These are phyloP conservation scores for Gaeumannomyces sp. DNA, from an alignment of 2,329 filamentous ascomycete genomes.

Conservation along the genomic window DNA sequence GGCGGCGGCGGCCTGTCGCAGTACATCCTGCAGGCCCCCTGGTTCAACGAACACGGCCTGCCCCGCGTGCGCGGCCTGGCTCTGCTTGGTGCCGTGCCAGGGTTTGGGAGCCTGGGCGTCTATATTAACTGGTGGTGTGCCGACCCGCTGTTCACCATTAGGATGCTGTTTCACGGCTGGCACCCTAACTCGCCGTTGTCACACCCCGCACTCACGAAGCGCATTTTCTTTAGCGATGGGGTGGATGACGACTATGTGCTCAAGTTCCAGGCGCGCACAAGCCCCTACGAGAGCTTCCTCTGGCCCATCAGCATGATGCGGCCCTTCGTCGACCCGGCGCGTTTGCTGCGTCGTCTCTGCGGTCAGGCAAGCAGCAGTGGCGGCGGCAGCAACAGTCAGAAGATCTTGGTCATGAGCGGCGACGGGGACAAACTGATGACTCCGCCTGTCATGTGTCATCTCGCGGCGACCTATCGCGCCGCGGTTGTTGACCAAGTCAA, in stretches of 20 bases:
- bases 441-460: conserved; percentile 26
- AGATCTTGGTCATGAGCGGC: conserved; percentile 34
- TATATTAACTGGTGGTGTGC: conserved; percentile 39
- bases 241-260: conserved; percentile 34
- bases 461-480: conserved; percentile 32
- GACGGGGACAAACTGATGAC: conserved; percentile 36
- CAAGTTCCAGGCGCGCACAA: conserved; percentile 35
- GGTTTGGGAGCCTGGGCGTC: conserved; percentile 35
- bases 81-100: conserved; percentile 40
- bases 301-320: conserved; percentile 45
- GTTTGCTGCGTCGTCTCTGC: conserved; percentile 26
- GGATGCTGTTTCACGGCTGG: conserved; percentile 38
- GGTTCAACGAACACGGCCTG: conserved; percentile 20
- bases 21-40: conserved; percentile 32
- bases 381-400: conserved; percentile 15
- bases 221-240: conserved; percentile 42
- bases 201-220: conserved; percentile 39
- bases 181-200: conserved; percentile 47
- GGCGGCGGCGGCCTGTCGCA: conserved; percentile 45
- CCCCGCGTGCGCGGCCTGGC: conserved; percentile 37
- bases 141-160: conserved; percentile 42
- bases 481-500: conserved; percentile 12
- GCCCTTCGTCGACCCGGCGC: conserved; percentile 23
- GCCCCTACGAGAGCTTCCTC: conserved; percentile 44
- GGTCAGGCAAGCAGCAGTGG: background rate